Conservation (phyloP, 2,329 filamentous ascomycete species). For the Epichloe brachyelytri region DNA sequence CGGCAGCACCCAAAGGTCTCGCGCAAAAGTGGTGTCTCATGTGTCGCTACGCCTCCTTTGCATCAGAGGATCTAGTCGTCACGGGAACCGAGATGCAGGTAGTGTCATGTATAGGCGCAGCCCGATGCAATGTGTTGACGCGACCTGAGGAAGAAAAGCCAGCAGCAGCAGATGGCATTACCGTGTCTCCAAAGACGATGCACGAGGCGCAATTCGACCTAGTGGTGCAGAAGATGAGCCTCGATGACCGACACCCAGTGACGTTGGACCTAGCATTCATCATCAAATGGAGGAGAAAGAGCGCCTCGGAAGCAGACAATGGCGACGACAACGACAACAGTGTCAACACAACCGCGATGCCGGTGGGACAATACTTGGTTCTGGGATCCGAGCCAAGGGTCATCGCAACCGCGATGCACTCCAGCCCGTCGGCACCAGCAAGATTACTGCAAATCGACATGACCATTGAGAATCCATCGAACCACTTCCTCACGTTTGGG, state of each 20-base stretch:
- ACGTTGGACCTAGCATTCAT: constrained; percentile 62
- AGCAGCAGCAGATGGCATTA: constrained; percentile 23
- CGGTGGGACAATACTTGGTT: constrained; percentile 67
- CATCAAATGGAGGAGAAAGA: constrained; percentile 61
- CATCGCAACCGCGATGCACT: constrained; percentile 44
- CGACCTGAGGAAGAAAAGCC: constrained; percentile 15
- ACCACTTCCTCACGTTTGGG: constrained; percentile 89
- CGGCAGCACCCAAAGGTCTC: constrained; percentile 41
- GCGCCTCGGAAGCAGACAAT: constrained; percentile 14
- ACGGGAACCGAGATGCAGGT: constrained; percentile 49
- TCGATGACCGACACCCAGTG: constrained; percentile 71
- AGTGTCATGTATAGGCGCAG: constrained; percentile 46
- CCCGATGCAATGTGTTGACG: constrained; percentile 40
- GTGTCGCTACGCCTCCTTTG: constrained; percentile 65
- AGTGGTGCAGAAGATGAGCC: constrained; percentile 57
- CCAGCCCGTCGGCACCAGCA: constrained; percentile 17
- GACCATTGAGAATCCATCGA: constrained; percentile 85
- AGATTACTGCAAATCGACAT: constrained; percentile 34
- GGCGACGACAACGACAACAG: background rate
- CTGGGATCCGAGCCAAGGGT: constrained; percentile 80
- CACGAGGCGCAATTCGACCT: constrained; percentile 62
- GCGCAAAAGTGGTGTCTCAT: constrained; percentile 71
- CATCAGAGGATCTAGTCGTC: constrained; percentile 55
- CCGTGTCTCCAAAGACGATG: constrained; percentile 53
- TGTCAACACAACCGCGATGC: constrained; percentile 53